Base-by-base conservation (phyloP, 331 rosid species). In the Prunus yedoensis region DNA sequence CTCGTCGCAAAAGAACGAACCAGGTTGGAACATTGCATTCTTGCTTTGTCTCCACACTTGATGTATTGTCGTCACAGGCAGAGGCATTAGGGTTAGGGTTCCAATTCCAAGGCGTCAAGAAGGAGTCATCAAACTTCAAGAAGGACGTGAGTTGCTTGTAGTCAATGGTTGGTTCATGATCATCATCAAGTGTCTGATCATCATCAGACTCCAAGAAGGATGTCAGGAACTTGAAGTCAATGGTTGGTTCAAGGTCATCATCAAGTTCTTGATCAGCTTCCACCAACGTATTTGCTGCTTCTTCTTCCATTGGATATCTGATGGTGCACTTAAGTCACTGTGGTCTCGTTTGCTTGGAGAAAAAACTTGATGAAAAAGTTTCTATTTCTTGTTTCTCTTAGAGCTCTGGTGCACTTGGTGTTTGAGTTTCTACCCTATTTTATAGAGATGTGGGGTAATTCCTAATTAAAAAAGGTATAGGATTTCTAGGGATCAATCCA, bases 111-210 rank as follows among this genome's bases (percentile, higher is more conserved):
- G 68, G 68, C 16, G 60, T 66, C 20, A 76, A 28, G 80, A 53
- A 76, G 23, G 68, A 78, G 51, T 21, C 0, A 30, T 65, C 78
- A 13, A 1, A 38, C 38, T 57, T 20, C 74, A 72, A 79, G 78
- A 79, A 79, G 18, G 78, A 79, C 14, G 78, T 66, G 13, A 79
- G 72, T 15, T 9, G 49, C 20, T 30, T 3, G 56, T 70, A 59
- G n/a, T 60, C 69, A 8, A 61, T 45, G 17, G 68, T 59, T 41
- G 21, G 9, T 30, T 8, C 9, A 60, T 60, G 41, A 14, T 58
- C 63, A 38, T 38, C 43, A 38, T 38, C 8, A 38, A 38, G 9
- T 38, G 43, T 2, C 9, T 38, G 2, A 38, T 6, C 43, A 35
- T 35, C 41, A 38, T 38, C 43, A 6, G 8, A 38, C 9, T 6